Evolutionary conservation across 192 early-diverging fungal species (phyloP), one percentile per base, ranked within the genome.

Genomic region (Chytriomyces hyalinus): DNA sequence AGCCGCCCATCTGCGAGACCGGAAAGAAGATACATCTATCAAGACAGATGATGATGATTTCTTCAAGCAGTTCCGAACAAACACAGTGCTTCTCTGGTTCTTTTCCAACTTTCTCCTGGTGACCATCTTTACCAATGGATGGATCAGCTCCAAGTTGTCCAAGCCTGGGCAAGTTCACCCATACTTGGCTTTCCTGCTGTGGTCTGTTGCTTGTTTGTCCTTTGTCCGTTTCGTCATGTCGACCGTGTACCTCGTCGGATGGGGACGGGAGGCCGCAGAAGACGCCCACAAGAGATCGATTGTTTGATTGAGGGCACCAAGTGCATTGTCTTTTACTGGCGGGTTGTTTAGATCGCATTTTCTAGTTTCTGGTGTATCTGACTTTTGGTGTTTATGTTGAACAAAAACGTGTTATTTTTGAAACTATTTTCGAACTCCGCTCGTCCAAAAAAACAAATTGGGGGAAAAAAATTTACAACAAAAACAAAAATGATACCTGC

Each of bases 11-110:
- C 13, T 81, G 73, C 63, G 66, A 10, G 60, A 84, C 86, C 22
- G 92, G 90, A 77, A 88, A 87, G 61, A 91, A 93, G 59, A 57
- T 60, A 77, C 77, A 53, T 47, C 70, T 47, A 51, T 60, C 5
- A 67, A 50, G 49, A 78, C 80, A 15, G 61, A 65, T 15, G 70
- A 81, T n/a, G 85, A 88, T 24, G 87, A 89, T 73, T 70, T 62
- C 22, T 86, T 81, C 77, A 85, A 84, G 72, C 65, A 80, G 73
- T 89, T 87, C 82, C 79, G 87, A 11, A 89, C 87, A 6, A 60
- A 75, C 5, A 74, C 82, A 7, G 81, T 89, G 17, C 63, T 87
- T 36, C 57, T 77, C 3, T 89, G 87, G 87, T 65, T 86, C 15
- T 36, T 80, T 45, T 70, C 67, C 61, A 89, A 89, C 74, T 68